Percentiles rank a stretch among this genome's conserved stretches.
Conservation (phyloP, 2,329 filamentous ascomycete species). For the Ceratocystis cubensis region DNA sequence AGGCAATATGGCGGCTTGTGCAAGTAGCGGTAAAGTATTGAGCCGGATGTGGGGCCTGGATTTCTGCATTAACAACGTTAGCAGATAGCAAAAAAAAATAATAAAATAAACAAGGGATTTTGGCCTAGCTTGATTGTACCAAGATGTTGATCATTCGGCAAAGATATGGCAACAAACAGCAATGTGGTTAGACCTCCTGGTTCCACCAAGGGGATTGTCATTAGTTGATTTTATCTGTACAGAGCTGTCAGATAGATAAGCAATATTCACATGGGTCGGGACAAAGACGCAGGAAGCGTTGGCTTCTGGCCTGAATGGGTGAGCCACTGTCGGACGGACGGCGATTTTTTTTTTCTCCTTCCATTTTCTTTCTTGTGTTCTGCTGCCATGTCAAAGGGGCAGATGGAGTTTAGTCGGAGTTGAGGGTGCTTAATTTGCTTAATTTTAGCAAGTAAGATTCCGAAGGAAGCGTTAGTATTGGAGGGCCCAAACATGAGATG, state of each 20-base stretch:
- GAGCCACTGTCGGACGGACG: neutral
- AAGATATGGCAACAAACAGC: slow-evolving; percentile 16
- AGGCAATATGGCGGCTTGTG: neutral
- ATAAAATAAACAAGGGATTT: neutral
- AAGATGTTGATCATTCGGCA: neutral
- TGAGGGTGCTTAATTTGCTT: too few relatives aligned
- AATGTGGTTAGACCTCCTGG: slow-evolving; percentile 13
- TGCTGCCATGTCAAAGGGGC: too few relatives aligned
- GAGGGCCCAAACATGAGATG: neutral
- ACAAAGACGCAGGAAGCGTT: neutral
- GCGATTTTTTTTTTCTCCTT: too few relatives aligned
- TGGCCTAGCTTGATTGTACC: neutral
- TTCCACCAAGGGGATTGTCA: slow-evolving; percentile 16
- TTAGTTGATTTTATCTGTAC: slow-evolving; percentile 21
- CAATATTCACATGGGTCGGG: neutral
- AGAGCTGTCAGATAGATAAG: slow-evolving; percentile 16
- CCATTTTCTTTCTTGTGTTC: too few relatives aligned
- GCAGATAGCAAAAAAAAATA: too few relatives aligned
- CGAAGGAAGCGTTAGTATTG: neutral
- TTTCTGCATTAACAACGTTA: neutral
- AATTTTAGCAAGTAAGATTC: too few relatives aligned
- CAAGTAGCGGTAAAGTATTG: slow-evolving; percentile 9
- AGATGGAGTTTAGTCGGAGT: too few relatives aligned
- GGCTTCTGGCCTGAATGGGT: neutral
- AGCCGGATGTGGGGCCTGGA: neutral